These are phyloP conservation scores for Ulmus americana DNA, from an alignment of 331 rosid genomes.

Conservation along the genomic window DNA sequence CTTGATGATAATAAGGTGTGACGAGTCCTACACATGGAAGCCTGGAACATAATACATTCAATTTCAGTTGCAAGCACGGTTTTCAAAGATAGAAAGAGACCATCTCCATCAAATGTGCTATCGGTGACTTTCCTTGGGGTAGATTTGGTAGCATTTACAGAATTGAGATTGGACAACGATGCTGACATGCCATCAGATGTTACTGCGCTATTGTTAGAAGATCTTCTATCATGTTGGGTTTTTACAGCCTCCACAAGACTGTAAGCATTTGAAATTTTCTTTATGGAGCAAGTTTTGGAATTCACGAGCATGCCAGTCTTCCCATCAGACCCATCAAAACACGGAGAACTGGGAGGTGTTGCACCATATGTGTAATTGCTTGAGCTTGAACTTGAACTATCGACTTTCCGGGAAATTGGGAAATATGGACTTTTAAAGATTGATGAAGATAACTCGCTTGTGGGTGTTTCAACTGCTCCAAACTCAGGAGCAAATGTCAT, in stretches of 20 bases:
- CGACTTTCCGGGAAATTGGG: constrained; percentile 64
- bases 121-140: constrained; percentile 50
- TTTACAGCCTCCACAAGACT: constrained; percentile 59
- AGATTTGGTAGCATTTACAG: constrained; percentile 51
- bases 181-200: constrained; percentile 46
- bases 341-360: constrained; percentile 76
- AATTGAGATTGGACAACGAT: constrained; percentile 45
- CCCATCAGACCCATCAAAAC: constrained; percentile 63
- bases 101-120: constrained; percentile 52
- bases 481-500: constrained; percentile 93
- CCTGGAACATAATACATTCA: constrained; percentile 73
- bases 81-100: constrained; percentile 49
- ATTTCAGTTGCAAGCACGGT: constrained; percentile 81
- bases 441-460: constrained; percentile 66
- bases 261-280: constrained; percentile 43
- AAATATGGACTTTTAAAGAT: constrained; percentile 77
- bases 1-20: constrained; percentile 64
- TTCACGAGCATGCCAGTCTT: constrained; percentile 46
- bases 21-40: constrained; percentile 81
- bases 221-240: constrained; percentile 48
- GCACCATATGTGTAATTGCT: constrained; percentile 75
- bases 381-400: constrained; percentile 64
- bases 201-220: constrained; percentile 32
- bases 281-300: constrained; percentile 43
- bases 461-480: constrained; percentile 91